Conservation (phyloP, 768 basidiomycete genomes). For the Rhodotorula babjevae region DNA sequence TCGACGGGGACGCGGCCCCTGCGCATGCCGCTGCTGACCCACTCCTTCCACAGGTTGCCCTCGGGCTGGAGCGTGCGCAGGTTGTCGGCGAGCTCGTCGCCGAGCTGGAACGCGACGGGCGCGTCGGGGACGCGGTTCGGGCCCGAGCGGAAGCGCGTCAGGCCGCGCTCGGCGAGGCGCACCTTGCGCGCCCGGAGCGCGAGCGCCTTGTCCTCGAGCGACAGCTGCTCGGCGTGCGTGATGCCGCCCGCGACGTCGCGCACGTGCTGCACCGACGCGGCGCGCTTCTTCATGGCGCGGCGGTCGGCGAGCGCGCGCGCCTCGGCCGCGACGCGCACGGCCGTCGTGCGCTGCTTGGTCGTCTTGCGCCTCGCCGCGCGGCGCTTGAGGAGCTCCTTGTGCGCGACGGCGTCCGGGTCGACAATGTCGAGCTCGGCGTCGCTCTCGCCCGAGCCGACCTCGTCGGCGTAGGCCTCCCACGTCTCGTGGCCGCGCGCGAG, state of each 20-base stretch:
- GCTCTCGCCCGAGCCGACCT: conserved; percentile 39
- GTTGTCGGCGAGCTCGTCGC: conserved; percentile 42
- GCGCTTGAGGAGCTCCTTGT: conserved; percentile 27
- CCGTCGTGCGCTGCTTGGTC: conserved; percentile 34
- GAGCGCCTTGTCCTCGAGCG: conserved; percentile 37
- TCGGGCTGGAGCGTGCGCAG: conserved; percentile 40
- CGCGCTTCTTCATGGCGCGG: conserved; percentile 36
- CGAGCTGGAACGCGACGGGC: conserved; percentile 38
- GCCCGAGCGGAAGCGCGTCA: conserved; percentile 40
- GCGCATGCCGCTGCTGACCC: conserved; percentile 40
- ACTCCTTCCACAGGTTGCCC: conserved; percentile 43
- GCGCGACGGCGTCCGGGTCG: conserved; percentile 24
- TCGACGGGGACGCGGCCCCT: conserved; percentile 36
- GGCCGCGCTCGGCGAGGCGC: conserved; percentile 31
- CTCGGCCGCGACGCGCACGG: conserved; percentile 23
- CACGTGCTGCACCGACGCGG: conserved; percentile 39
- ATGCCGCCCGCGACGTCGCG: conserved; percentile 49
- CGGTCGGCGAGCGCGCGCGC: conserved; percentile 16
- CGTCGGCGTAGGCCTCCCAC: conserved; percentile 38
- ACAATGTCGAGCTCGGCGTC: conserved; percentile 8
- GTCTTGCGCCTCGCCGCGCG: conserved; percentile 36
- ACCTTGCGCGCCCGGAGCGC: conserved; percentile 30
- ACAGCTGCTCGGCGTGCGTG: conserved; percentile 24
- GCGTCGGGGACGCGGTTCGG: conserved; percentile 38
- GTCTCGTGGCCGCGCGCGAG: conserved; percentile 14